These are phyloP conservation scores for Hyaloperonospora brassicae DNA, from an alignment of 352 stramenopile genomes.

Conservation along the genomic window DNA sequence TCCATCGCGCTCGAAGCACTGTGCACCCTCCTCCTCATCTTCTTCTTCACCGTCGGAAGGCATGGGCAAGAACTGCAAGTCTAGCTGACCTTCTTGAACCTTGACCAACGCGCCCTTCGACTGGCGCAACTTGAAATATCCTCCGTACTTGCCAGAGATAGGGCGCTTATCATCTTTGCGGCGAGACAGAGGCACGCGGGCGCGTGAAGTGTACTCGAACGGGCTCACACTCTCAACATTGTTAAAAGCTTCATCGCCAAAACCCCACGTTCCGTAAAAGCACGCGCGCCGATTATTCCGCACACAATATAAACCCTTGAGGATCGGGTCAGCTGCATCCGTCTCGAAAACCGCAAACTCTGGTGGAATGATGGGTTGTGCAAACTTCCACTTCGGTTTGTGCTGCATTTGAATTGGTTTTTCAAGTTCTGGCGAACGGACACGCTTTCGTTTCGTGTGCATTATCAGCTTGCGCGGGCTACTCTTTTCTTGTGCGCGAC, in stretches of 20 bases:
- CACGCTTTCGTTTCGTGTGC: constrained; percentile 21
- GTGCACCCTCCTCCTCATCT: constrained; percentile 7
- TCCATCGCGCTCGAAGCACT: constrained; percentile 20
- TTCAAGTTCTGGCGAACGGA: constrained; percentile 4
- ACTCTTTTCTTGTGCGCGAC: constrained; percentile 7
- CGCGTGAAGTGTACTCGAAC: constrained; percentile 57
- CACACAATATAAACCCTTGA: constrained; percentile 47
- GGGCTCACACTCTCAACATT: constrained; percentile 35
- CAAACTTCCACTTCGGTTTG: constrained; percentile 22
- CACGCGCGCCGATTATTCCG: constrained; percentile 33
- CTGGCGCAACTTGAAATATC: constrained; percentile 68
- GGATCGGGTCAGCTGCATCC: constrained; percentile 39
- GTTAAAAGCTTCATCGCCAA: constrained; percentile 48
- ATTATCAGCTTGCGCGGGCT: constrained; percentile 18
- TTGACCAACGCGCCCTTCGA: constrained; percentile 51
- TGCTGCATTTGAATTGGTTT: constrained; percentile 3
- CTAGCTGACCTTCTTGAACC: constrained; percentile 53
- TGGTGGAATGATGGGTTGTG: constrained; percentile 18
- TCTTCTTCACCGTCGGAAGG: constrained; percentile 21
- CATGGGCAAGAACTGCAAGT: constrained; percentile 59
- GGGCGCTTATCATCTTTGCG: constrained; percentile 38
- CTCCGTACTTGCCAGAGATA: constrained; percentile 57
- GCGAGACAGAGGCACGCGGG: constrained; percentile 27
- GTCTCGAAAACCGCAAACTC: constrained; percentile 47
- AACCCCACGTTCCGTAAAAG: constrained; percentile 55